Base-by-base conservation (phyloP, 208 protist species). In the Porcisia deanei region DNA sequence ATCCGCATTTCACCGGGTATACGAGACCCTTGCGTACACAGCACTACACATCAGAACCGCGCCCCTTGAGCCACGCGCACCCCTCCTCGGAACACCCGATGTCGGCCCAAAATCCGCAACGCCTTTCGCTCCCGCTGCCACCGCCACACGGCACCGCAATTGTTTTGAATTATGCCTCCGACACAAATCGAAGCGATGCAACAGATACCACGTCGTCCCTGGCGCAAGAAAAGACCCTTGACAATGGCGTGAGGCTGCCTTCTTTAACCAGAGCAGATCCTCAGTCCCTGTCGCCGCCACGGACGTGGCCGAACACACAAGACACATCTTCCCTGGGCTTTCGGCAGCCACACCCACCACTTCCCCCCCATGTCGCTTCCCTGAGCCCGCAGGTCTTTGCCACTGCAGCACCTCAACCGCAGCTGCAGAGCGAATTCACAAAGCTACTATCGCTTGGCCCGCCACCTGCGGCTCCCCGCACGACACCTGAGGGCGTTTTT, bases 1-100 rank as follows among this genome's bases (percentile, higher is more conserved):
- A 86, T 67, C 73, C 78, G 7, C 55, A 78, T 18, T 82, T 82
- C 41, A 58, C 64, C 45, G 58, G 30, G 43, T 57, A 72, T n/a
- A 3, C 68, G 16, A 65, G 52, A 2, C 25, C 6, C 5, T 52
- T 57, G 25, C 22, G 14, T 10, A 18, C 30, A 37, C 12, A 72
- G 9, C 68, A 72, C 53, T 3, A 2, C 53, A 45, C 34, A n/a
- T 43, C 20, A 1, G 22, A 18, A 54, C 25, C 25, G 12, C 8
- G 22, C 30, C 43, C 49, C 6, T 30, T 3, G 14, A 37, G n/a
- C 6, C n/a, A 52, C n/a, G 25, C 47, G 9, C 22, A 71, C 6
- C 12, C 8, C 16, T 49, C 14, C 10, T 20, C 10, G 10, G 25
- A 71, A 8, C 3, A 25, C 25, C 3, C 41, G 7, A 6, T 67